Conservation (phyloP, 352 stramenopile species). For the Globisporangium viniferum region DNA sequence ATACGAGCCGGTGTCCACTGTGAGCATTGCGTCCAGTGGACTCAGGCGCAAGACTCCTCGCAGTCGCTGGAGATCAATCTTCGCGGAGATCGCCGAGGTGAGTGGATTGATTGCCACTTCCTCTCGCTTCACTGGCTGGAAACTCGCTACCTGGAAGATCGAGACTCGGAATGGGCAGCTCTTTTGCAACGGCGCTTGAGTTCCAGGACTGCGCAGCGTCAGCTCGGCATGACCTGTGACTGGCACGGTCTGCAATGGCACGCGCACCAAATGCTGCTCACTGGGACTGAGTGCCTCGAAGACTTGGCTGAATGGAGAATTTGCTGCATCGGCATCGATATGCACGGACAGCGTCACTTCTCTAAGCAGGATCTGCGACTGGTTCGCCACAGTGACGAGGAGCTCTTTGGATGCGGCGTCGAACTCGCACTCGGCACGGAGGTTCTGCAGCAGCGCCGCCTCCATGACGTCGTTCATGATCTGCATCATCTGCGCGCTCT, state of each 20-base stretch:
- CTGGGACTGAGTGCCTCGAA: conserved; percentile 26
- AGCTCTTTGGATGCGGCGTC: conserved; percentile 18
- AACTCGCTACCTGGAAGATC: conserved; percentile 33
- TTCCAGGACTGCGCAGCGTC: conserved; percentile 53
- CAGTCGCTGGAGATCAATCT: conserved; percentile 34
- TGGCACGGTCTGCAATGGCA: conserved; percentile 23
- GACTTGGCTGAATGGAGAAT: background rate
- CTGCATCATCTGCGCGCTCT: conserved; percentile 70
- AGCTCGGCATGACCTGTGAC: conserved; percentile 33
- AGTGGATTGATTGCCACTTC: conserved; percentile 17
- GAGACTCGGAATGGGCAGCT: conserved; percentile 41
- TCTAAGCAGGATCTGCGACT: conserved; percentile 52
- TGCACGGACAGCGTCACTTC: conserved; percentile 26
- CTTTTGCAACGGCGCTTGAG: conserved; percentile 50
- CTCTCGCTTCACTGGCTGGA: conserved; percentile 28
- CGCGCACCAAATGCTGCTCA: conserved; percentile 25
- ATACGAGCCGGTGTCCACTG: conserved; percentile 42
- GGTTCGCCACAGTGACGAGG: conserved; percentile 41
- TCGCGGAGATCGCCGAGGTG: conserved; percentile 22
- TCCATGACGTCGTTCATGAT: conserved; percentile 88
- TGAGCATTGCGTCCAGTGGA: conserved; percentile 58
- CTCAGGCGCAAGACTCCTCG: conserved; percentile 45
- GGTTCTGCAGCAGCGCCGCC: conserved; percentile 64
- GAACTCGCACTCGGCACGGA: conserved; percentile 32
- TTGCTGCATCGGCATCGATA: conserved; percentile 7